Base-by-base conservation (phyloP, 1,139 yeast species). In the Suhomyces maxii region DNA sequence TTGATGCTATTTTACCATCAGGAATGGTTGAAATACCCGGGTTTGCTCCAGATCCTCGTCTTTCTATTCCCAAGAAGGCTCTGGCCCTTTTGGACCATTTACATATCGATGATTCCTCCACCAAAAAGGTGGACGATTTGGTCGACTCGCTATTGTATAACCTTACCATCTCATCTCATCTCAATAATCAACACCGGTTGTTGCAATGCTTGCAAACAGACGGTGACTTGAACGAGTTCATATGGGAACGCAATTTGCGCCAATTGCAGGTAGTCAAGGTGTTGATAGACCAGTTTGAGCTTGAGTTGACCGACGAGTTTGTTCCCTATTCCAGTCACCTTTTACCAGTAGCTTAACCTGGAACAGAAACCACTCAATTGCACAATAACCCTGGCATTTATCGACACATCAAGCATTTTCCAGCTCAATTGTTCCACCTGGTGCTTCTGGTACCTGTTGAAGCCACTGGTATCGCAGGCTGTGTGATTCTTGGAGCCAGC, bases 111-210 rank as follows among this genome's bases (percentile, higher is more conserved):
- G 41, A 40, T 4, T 26, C 53, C 14, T 37, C 47, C 12, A 40
- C 49, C 23, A 49, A 59, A n/a, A 65, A 73, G 52, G 48, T 66
- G 12, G 79, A 73, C 53, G 79, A 73, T 55, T 63, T 73, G 53
- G 58, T 71, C 11, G 79, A 73, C 51, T 63, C 73, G 18, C 57
- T 70, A 13, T 53, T 73, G 34, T 73, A 73, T 49, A 68, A 63
- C 43, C 43, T 69, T 33, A 68, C 68, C n/a, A 56, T 64, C 2
- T 54, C 64, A 18, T 54, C 60, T 30, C 60, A 62, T 37, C 45
- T 64, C n/a, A 48, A 48, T 12, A 62, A 65, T 47, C 59, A 54
- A 39, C 34, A 34, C 11, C 10, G 28, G 8, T 34, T 54, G 13
- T 13, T 37, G n/a, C 37, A 42, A 4, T 41, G 38, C 26, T 33